These are phyloP conservation scores for Pythium chondricola DNA, from an alignment of 352 stramenopile genomes.

Conservation along the genomic window DNA sequence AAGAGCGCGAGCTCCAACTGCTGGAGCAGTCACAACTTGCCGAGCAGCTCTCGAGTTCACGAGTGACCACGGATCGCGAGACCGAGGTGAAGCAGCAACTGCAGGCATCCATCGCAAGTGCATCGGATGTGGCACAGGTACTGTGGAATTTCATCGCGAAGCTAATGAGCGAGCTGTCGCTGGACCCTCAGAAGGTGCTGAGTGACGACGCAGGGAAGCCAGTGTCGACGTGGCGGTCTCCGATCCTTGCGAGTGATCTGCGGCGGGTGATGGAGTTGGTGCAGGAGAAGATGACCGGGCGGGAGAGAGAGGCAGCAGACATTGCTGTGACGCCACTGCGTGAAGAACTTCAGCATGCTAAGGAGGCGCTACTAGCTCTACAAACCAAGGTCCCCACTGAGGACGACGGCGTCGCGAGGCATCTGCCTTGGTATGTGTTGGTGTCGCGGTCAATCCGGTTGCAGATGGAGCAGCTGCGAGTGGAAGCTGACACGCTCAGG, in stretches of 20 bases:
- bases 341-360: constrained; percentile 47
- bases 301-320: constrained; percentile 21
- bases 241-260: constrained; percentile 16
- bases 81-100: constrained; percentile 16
- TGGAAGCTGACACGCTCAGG: constrained; percentile 17
- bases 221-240: constrained; percentile 24
- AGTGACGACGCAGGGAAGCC: constrained; percentile 23
- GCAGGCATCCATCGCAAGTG: constrained; percentile 9
- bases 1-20: constrained; percentile 21
- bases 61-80: constrained; percentile 22
- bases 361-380: constrained; percentile 29
- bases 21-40: constrained; percentile 34
- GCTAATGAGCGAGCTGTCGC: constrained; percentile 16
- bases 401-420: constrained; percentile 26
- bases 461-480: constrained; percentile 20
- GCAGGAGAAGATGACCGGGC: constrained; percentile 15
- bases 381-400: too few relatives aligned
- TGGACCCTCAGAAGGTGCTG: constrained; percentile 16
- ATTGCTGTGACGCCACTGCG: constrained; percentile 21
- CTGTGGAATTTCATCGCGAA: constrained; percentile 15
- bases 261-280: constrained; percentile 15
- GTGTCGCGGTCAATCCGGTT: constrained; percentile 27
- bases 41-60: constrained; percentile 31
- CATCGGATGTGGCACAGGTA: constrained; percentile 6
- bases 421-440: constrained; percentile 60